Evolutionary conservation across 1,284 basidiomycete species (phyloP).

Genomic region (Melampsora americana): DNA sequence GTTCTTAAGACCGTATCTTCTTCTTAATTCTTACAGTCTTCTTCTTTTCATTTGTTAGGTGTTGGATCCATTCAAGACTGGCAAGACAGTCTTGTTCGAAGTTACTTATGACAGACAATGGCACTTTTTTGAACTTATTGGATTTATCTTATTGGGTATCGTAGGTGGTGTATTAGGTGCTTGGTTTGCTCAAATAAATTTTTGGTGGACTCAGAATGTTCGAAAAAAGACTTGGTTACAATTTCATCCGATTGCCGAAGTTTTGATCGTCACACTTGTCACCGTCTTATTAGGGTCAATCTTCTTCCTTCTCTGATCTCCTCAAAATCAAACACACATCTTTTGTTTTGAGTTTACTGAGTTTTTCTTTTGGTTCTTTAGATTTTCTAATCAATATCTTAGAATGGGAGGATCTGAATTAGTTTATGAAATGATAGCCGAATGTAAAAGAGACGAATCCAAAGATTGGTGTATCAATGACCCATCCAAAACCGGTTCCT

Average conservation of each 20-base stretch:
- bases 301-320: background rate
- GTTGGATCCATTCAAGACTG: conserved; percentile 79
- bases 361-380: background rate
- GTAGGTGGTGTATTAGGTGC: conserved; percentile 75
- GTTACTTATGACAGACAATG: conserved; percentile 75
- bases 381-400: conserved; percentile 84
- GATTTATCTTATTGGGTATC: conserved; percentile 67
- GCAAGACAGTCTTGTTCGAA: conserved; percentile 56
- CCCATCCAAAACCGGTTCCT: conserved; percentile 47
- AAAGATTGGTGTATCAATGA: conserved; percentile 54
- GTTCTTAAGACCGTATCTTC: conserved; percentile 19
- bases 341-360: background rate
- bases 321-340: background rate
- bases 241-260: conserved; percentile 76
- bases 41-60: conserved; percentile 75
- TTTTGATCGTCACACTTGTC: conserved; percentile 65
- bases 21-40: conserved; percentile 9
- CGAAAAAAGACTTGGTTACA: conserved; percentile 77
- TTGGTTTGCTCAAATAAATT: conserved; percentile 3
- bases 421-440: conserved; percentile 59
- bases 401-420: conserved; percentile 93
- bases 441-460: conserved; percentile 62
- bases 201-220: conserved; percentile 70
- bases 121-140: conserved; percentile 54
- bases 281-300: conserved; percentile 27